A percentile compares a stretch with the other conserved stretches of the same genome.
Evolutionary conservation across 2,329 filamentous ascomycete species (phyloP).

Genomic region (Penicillium italicum): DNA sequence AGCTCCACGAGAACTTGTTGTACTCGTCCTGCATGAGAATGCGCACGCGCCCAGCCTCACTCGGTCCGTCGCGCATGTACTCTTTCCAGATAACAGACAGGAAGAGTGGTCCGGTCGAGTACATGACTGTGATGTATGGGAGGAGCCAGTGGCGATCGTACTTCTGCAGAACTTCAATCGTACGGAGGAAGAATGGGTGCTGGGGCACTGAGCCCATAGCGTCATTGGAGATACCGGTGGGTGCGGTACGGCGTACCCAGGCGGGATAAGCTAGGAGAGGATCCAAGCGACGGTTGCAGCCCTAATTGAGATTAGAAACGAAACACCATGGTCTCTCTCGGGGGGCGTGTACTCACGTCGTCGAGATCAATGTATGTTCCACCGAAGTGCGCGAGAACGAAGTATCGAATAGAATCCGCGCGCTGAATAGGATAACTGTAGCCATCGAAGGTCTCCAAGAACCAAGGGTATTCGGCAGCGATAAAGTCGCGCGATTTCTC

Average conservation of each 20-base stretch:
- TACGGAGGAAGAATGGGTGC: conserved; percentile 70
- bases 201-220: conserved; percentile 70
- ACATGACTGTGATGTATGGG: conserved; percentile 77
- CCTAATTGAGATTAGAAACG: conserved; percentile 42
- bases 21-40: conserved; percentile 69
- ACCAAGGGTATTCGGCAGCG: conserved; percentile 70
- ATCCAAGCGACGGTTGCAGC: conserved; percentile 65
- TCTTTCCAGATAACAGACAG: conserved; percentile 72
- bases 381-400: conserved; percentile 71
- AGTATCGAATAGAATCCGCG: conserved; percentile 75
- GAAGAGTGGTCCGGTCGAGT: conserved; percentile 71
- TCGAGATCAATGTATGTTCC: conserved; percentile 81
- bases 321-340: neutral
- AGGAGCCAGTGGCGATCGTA: conserved; percentile 67
- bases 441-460: conserved; percentile 67
- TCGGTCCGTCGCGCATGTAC: conserved; percentile 54
- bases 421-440: conserved; percentile 74
- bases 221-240: conserved; percentile 78
- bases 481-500: conserved; percentile 68
- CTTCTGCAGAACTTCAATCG: conserved; percentile 63
- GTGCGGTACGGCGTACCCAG: conserved; percentile 67
- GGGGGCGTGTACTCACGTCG: conserved; percentile 48
- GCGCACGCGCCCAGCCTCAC: conserved; percentile 54
- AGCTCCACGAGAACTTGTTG: conserved; percentile 65
- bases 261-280: conserved; percentile 66